Evolutionary conservation across 371 early-diverging fungal genomes (phyloP), one percentile per base, ranked within the genome.

Genomic region (Apophysomyces trapeziformis): DNA sequence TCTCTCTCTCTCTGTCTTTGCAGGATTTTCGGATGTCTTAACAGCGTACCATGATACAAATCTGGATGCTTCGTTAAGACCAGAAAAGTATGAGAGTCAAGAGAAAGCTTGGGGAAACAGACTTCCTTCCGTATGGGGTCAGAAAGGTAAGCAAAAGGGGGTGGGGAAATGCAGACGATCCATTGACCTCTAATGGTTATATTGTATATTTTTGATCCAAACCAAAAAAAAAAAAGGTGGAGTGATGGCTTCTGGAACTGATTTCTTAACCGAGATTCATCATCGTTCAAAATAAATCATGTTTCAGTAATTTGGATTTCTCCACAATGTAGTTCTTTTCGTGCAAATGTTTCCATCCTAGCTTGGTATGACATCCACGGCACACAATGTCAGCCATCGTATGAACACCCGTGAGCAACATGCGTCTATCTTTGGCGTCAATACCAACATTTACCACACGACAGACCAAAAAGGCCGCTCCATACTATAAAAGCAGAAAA

Each of bases 281-380:
- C 54, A 62, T 50, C 62, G 62, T 37, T 37, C 50, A 45, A 62
- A 62, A 62, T 62, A 36, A 62, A 45, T 38, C 60, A 39, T 44
- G 60, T 37, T 36, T 62, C 13, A 36, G 46, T 14, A 46, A 12
- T 62, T 45, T 62, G 50, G 37, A 46, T 45, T 82, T 83, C 61
- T 86, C 90, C 21, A 92, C 75, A 64, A 92, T 89, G 64, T 76
- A 90, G 67, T 85, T 86, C 37, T 90, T 90, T 61, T 90, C 90
- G 65, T 90, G 90, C 72, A 86, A 85, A 71, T 91, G 90, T 72
- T 85, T 86, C 89, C 90, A 92, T 8, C 92, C 92, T 14, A 92
- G 76, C 7, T 85, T 71, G 8, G 76, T 67, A 32, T 78, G 71
- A 61, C 91, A 90, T 38, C 70, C 65, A 18, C 65, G 71, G 70